These are phyloP conservation scores for Suhomyces taliae DNA, from an alignment of 1,139 yeast genomes.

Conservation along the genomic window DNA sequence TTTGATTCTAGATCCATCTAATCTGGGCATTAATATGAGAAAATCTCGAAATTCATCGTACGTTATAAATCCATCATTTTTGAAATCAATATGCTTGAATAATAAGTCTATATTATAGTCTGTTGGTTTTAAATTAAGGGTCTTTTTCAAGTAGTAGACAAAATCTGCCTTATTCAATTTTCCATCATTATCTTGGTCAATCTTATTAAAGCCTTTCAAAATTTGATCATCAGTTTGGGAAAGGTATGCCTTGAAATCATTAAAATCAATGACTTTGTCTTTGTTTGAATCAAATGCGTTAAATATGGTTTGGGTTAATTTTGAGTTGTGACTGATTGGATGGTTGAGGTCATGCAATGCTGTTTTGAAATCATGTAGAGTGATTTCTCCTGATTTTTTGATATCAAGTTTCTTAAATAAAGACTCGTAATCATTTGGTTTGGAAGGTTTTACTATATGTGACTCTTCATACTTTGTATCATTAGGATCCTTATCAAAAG, in stretches of 20 bases:
- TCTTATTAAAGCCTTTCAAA: slow-evolving; percentile 61
- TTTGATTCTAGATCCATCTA: slow-evolving; percentile 64
- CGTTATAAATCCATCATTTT: slow-evolving; percentile 69
- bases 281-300: slow-evolving; percentile 56
- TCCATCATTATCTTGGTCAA: slow-evolving; percentile 81
- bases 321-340: slow-evolving; percentile 67
- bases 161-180: slow-evolving; percentile 66
- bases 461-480: neutral
- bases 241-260: slow-evolving; percentile 63
- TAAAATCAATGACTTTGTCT: slow-evolving; percentile 57
- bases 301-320: slow-evolving; percentile 56
- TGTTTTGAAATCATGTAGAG: slow-evolving; percentile 51
- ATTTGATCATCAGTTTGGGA: slow-evolving; percentile 68
- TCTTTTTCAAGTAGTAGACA: slow-evolving; percentile 55
- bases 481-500: neutral
- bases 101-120: slow-evolving; percentile 57
- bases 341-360: slow-evolving; percentile 59
- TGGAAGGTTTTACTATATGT: slow-evolving; percentile 10
- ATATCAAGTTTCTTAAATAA: slow-evolving; percentile 53
- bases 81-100: slow-evolving; percentile 59
- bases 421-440: slow-evolving; percentile 21
- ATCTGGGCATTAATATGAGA: slow-evolving; percentile 76
- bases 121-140: slow-evolving; percentile 55
- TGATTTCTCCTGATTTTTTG: slow-evolving; percentile 54
- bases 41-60: slow-evolving; percentile 87